Evolutionary conservation across 805 yeast species (phyloP).

Genomic region (Kregervanrija delftensis): DNA sequence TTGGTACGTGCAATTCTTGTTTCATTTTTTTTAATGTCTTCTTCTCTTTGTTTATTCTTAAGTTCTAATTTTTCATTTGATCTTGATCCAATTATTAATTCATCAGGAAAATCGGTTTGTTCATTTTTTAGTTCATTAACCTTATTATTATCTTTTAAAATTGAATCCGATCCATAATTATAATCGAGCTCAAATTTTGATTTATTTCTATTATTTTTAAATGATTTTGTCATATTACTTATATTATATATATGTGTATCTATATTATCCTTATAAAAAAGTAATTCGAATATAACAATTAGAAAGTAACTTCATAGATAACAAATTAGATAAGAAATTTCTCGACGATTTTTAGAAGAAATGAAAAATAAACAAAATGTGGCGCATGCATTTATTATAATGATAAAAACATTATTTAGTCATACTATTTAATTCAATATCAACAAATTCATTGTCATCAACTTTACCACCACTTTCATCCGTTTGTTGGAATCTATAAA

Average conservation of each 20-base stretch:
- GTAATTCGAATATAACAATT: no score
- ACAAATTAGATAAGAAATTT: no score
- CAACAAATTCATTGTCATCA: slow-evolving; percentile 13
- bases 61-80: not conserved
- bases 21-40: not conserved
- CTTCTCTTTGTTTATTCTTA: not conserved
- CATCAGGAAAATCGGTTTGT: slow-evolving; percentile 9
- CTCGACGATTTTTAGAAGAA: no score
- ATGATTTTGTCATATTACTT: no score
- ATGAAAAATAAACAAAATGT: not conserved
- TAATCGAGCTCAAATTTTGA: no score
- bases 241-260: no score
- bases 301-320: no score
- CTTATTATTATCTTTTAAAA: no score
- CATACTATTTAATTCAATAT: slow-evolving; percentile 13
- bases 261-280: no score
- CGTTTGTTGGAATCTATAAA: slow-evolving; percentile 41
- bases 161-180: no score
- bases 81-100: slow-evolving; percentile 13
- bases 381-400: not conserved
- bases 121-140: not conserved
- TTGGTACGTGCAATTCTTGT: slow-evolving; percentile 1
- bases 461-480: not conserved
- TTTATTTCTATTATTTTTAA: no score
- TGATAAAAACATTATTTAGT: not conserved